Percentiles rank a stretch among this genome's conserved stretches.
phyloP scores from a whole-genome alignment of 768 basidiomycete genomes.

The Leccinum ochraceum region DNA sequence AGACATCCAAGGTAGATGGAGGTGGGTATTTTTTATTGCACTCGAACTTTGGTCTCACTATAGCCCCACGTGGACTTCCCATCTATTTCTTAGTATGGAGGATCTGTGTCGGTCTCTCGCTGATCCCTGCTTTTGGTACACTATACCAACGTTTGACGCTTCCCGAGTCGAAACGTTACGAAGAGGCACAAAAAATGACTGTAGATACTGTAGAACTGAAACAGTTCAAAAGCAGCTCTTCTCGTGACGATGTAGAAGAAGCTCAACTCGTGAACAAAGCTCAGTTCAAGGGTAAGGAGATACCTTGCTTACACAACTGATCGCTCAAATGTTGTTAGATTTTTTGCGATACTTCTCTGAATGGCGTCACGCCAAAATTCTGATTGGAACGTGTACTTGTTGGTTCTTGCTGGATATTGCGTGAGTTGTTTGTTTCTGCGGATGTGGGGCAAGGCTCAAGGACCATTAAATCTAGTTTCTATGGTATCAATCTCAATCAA shows the following conservation, averaged over 20 bases:
- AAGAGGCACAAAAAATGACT: constrained; percentile 38
- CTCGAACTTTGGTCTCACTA: not conserved
- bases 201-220: constrained; percentile 35
- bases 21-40: constrained; percentile 40
- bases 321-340: constrained; percentile 38
- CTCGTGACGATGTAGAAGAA: constrained; percentile 3
- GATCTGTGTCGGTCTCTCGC: constrained; percentile 71
- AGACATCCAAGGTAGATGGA: constrained; percentile 69
- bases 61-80: not conserved
- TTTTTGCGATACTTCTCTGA: constrained; percentile 69
- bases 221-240: constrained; percentile 25
- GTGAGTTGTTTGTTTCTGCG: constrained; percentile 29
- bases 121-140: constrained; percentile 72
- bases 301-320: not conserved
- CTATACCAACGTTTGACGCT: constrained; percentile 77
- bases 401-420: constrained; percentile 83
- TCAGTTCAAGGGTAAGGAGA: constrained; percentile 48
- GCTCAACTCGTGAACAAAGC: constrained; percentile 42
- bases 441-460: not conserved
- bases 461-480: constrained; percentile 48
- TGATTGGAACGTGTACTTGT: constrained; percentile 65
- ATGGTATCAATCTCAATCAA: constrained; percentile 76
- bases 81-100: constrained; percentile 56
- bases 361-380: constrained; percentile 66
- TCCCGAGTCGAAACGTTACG: constrained; percentile 62